phyloP scores from a whole-genome alignment of 352 stramenopile species.

The Pythium insidiosum region DNA sequence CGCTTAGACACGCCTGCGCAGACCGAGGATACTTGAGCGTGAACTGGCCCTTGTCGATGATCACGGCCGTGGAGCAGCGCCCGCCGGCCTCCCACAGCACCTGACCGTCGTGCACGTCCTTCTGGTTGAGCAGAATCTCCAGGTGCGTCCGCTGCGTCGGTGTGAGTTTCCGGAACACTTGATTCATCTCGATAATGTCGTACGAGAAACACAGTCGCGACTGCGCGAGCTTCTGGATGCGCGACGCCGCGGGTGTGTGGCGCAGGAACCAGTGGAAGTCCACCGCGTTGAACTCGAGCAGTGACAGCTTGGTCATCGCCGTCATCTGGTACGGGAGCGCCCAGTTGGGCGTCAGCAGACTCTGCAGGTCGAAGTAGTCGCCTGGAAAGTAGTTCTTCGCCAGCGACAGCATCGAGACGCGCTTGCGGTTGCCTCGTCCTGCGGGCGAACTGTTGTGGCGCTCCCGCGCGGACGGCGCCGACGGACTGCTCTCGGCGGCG shows the following conservation, averaged over 20 bases:
- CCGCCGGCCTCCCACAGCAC: conserved; percentile 69
- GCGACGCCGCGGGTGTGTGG: conserved; percentile 53
- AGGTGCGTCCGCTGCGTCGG: conserved; percentile 79
- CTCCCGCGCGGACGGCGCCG: no score
- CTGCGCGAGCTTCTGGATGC: conserved; percentile 64
- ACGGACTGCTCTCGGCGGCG: no score
- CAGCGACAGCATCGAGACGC: conserved; percentile 49
- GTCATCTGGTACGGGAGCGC: conserved; percentile 55
- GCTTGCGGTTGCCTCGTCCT: conserved; percentile 15
- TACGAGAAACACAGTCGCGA: conserved; percentile 77
- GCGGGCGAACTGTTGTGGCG: neutral
- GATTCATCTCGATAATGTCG: conserved; percentile 72
- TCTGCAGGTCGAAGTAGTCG: conserved; percentile 87
- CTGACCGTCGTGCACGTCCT: conserved; percentile 49
- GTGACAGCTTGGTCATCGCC: conserved; percentile 53
- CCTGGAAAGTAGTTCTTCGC: conserved; percentile 76
- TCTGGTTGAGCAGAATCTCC: conserved; percentile 67
- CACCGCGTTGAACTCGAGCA: conserved; percentile 70
- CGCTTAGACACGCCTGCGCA: neutral
- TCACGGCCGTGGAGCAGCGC: conserved; percentile 53
- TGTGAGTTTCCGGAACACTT: conserved; percentile 75
- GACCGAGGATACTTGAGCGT: conserved; percentile 31
- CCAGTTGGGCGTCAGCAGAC: conserved; percentile 65
- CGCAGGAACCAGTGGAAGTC: conserved; percentile 86
- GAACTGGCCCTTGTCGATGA: conserved; percentile 78